Evolutionary conservation across 2,329 filamentous ascomycete species (phyloP).

Genomic region (Didymellaceae sp.): DNA sequence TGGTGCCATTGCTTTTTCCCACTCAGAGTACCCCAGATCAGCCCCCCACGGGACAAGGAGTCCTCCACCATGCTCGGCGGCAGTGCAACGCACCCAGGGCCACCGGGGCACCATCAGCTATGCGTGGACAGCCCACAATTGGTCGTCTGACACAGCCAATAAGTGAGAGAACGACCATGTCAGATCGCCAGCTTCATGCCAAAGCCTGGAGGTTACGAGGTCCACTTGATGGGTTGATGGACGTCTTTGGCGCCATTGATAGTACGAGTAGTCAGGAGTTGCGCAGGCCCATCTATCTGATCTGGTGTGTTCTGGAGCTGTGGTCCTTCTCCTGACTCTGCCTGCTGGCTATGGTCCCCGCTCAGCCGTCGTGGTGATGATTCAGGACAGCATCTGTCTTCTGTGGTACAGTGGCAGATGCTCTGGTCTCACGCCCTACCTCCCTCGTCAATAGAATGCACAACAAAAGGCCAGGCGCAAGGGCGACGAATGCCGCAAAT

Average conservation of each 20-base stretch:
- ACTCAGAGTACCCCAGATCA: slow-evolving; percentile 29
- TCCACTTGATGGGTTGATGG: slow-evolving; percentile 8
- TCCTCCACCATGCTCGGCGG: slow-evolving; percentile 22
- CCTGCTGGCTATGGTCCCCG: slow-evolving; percentile 1
- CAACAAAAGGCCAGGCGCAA: slow-evolving; percentile 17
- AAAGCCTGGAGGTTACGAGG: slow-evolving; percentile 9
- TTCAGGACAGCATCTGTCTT: too few relatives aligned
- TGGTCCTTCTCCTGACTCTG: slow-evolving; percentile 2
- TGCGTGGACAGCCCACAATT: slow-evolving; percentile 18
- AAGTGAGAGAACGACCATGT: slow-evolving; percentile 14
- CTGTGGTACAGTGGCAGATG: slow-evolving; percentile 9
- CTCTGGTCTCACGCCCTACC: slow-evolving; percentile 12
- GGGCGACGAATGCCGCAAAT: slow-evolving; percentile 8
- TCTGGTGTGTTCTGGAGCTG: slow-evolving; percentile 2
- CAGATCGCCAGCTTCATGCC: slow-evolving; percentile 20
- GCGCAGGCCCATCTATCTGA: too few relatives aligned
- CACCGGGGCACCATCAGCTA: slow-evolving; percentile 22
- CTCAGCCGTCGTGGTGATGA: not conserved
- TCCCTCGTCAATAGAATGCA: slow-evolving; percentile 8
- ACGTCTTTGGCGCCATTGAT: too few relatives aligned
- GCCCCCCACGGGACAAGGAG: slow-evolving; percentile 26
- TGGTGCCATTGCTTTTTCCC: slow-evolving; percentile 24
- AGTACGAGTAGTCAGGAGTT: too few relatives aligned
- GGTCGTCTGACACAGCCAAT: slow-evolving; percentile 26
- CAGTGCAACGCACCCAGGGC: slow-evolving; percentile 28